Evolutionary conservation across 2,329 filamentous ascomycete genomes (phyloP), one percentile per base, ranked within the genome.

Genomic region (Sporothrix schenckii): DNA sequence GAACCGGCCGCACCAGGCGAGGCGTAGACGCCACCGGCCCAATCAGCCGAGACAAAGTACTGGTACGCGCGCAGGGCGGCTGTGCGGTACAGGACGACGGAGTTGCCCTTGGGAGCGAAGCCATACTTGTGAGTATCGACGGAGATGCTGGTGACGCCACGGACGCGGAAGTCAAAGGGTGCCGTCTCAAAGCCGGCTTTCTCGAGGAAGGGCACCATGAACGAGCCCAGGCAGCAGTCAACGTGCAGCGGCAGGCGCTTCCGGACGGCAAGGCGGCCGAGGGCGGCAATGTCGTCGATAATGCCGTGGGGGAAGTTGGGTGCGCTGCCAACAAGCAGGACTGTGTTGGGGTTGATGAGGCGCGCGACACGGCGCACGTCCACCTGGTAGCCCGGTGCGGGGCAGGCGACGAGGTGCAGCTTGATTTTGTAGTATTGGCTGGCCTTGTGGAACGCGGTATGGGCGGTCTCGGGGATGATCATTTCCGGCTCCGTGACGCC

Each of bases 71-170:
- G 89, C 74, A 96, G 87, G 61, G 87, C 83, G 47, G 89, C 86
- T 60, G 89, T 91, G 76, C 95, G 92, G 85, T 99, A 99, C 54
- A 99, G 86, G 16, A 97, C 86, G 1, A 93, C 95, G 68, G 91
- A 95, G 85, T 97, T 99, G 75, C 95, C 95, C 83, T 99, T 99
- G 68, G 95, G 95, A 0, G 95, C 95, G 78, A 99, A 99, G 50
- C 95, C 95, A 79, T 99, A 99, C 80, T 99, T 99, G 86, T 99
- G 95, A 2, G 95, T 99, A 79, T 99, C 95, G 80, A 94, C 96
- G 75, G 90, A 93, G 80, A 99, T 98, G 80, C 91, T 94, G 3
- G 94, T 97, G 50, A 99, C 95, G 76, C 95, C 95, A 75, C 92
- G 93, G 71, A 96, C 89, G 70, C 92, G 89, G 87, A 99, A 99